phyloP scores from a whole-genome alignment of 179 eudicot species.

The Spinacia oleracea region DNA sequence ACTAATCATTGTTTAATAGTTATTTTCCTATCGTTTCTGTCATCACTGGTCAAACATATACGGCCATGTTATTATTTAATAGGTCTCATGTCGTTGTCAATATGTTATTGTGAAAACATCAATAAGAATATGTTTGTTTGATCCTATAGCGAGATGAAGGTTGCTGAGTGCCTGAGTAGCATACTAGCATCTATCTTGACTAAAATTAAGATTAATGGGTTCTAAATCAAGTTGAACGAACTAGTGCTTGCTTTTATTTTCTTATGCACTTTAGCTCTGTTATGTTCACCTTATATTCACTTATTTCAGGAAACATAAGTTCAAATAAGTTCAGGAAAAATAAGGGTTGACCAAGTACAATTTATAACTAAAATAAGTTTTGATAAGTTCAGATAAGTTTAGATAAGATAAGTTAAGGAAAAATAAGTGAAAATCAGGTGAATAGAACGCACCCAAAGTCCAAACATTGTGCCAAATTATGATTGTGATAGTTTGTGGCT shows the following conservation, averaged over 20 bases:
- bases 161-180: neutral
- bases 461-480: neutral
- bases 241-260: neutral
- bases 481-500: neutral
- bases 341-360: too few relatives aligned
- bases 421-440: too few relatives aligned
- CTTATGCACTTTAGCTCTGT: neutral
- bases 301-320: too few relatives aligned
- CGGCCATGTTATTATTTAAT: constrained; percentile 7
- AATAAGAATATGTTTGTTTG: constrained; percentile 1
- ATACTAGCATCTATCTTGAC: neutral
- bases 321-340: too few relatives aligned
- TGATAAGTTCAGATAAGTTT: too few relatives aligned
- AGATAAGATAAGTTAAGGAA: too few relatives aligned
- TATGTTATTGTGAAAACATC: constrained; percentile 9
- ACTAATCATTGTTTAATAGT: constrained; percentile 15
- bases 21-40: neutral
- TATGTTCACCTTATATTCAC: too few relatives aligned
- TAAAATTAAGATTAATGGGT: neutral
- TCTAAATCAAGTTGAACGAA: neutral
- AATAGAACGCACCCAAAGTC: too few relatives aligned
- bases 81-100: neutral
- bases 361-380: too few relatives aligned
- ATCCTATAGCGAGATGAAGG: neutral
- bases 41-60: constrained; percentile 9